Percentiles rank a stretch among this genome's conserved stretches.
Evolutionary conservation across 768 basidiomycete genomes (phyloP).

Genomic region (Auricularia cornea): DNA sequence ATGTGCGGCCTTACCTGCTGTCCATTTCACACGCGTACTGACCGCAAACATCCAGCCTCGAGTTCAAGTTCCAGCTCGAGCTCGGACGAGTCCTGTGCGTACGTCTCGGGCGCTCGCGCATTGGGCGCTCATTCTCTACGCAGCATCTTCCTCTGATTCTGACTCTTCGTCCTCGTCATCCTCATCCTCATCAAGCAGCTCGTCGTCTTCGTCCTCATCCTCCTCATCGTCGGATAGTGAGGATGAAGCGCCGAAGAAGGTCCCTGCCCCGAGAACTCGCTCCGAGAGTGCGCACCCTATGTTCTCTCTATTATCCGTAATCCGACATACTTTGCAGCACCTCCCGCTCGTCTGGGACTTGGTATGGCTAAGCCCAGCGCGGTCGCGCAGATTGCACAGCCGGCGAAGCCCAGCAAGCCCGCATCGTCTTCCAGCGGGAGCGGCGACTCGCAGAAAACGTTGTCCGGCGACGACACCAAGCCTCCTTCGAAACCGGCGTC

Average conservation of each 20-base stretch:
- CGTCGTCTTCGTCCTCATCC: conserved; percentile 18
- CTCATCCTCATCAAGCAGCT: conserved; percentile 4
- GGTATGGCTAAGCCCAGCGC: neutral
- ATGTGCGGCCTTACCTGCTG: no score
- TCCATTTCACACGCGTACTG: no score
- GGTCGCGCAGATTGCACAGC: neutral
- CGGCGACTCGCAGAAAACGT: neutral
- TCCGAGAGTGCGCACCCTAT: neutral
- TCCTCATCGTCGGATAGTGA: neutral
- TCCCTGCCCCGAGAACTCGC: neutral
- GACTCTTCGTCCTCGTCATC: conserved; percentile 18
- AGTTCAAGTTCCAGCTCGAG: conserved; percentile 22
- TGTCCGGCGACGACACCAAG: neutral
- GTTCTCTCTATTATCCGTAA: neutral
- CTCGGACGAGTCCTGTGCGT: conserved; percentile 2
- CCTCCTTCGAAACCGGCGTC: conserved; percentile 6
- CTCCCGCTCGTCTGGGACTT: neutral
- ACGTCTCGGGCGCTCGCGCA: neutral
- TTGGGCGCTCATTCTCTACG: neutral
- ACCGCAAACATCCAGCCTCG: conserved; percentile 13
- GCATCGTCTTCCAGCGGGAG: neutral
- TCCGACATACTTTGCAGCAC: neutral
- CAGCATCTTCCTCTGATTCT: conserved; percentile 4
- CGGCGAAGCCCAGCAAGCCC: no score
- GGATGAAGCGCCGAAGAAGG: neutral